These are phyloP conservation scores for Tritrichomonas foetus DNA, from an alignment of 208 protist species.

Conservation along the genomic window DNA sequence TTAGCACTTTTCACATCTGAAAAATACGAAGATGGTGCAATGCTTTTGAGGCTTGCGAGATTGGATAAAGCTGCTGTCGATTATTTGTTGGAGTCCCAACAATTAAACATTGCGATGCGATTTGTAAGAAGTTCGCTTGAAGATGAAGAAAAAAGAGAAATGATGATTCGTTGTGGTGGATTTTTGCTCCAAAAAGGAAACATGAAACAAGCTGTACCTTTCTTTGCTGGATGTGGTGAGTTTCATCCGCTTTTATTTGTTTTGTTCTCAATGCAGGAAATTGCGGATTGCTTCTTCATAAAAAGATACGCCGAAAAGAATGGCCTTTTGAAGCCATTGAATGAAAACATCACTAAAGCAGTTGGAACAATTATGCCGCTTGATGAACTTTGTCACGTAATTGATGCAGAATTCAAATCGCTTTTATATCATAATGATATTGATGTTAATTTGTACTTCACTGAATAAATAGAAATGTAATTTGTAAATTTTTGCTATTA, in stretches of 20 bases:
- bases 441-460: too few relatives aligned
- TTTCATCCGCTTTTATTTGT: not conserved
- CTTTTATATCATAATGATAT: too few relatives aligned
- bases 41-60: not conserved
- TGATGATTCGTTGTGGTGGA: not conserved
- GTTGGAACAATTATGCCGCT: not conserved
- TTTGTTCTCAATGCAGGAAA: not conserved
- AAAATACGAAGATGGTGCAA: not conserved
- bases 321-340: not conserved
- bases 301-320: not conserved
- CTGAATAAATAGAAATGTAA: too few relatives aligned
- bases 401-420: not conserved
- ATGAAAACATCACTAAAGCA: not conserved
- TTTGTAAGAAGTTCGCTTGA: not conserved
- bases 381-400: not conserved
- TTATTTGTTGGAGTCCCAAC: not conserved
- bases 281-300: not conserved
- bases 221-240: not conserved
- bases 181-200: not conserved
- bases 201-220: not conserved
- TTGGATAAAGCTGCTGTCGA: not conserved
- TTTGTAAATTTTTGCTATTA: too few relatives aligned
- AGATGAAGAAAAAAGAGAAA: not conserved
- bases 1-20: not conserved
- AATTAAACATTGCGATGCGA: not conserved